These are phyloP conservation scores for Datura wrightii DNA, from an alignment of 257 asterid genomes.

Conservation along the genomic window DNA sequence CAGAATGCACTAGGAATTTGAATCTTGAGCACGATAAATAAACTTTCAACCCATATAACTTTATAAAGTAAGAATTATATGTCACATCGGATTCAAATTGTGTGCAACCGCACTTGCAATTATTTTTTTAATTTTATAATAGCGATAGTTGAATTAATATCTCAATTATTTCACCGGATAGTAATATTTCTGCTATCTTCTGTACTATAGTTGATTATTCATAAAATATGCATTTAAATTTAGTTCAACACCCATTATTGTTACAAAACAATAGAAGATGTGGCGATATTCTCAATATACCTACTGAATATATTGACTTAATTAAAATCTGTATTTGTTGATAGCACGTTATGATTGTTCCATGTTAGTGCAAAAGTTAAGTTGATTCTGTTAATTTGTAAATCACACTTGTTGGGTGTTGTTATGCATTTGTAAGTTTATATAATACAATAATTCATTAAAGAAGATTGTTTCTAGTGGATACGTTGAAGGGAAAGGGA, in stretches of 20 bases:
- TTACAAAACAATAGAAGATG: background rate
- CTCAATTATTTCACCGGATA: no score
- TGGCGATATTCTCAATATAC: background rate
- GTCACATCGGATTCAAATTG: background rate
- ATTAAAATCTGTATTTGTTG: background rate
- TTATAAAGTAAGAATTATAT: background rate
- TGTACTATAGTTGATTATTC: background rate
- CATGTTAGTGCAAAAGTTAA: background rate
- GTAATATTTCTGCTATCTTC: background rate
- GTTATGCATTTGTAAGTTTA: background rate
- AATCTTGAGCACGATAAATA: background rate
- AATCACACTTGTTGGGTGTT: background rate
- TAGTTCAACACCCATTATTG: background rate
- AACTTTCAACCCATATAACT: background rate
- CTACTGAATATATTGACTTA: background rate
- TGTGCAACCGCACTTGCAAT: background rate
- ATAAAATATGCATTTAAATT: background rate
- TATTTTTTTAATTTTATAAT: no score
- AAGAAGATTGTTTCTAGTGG: background rate
- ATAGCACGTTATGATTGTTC: background rate
- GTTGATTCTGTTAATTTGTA: background rate
- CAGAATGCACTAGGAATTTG: background rate
- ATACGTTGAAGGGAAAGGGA: background rate
- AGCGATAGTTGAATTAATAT: no score
- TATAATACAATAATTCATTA: constrained; percentile 1